Percentiles rank a stretch among this genome's conserved stretches.
phyloP scores from a whole-genome alignment of 352 stramenopile species.

The Phytophthora sojae region DNA sequence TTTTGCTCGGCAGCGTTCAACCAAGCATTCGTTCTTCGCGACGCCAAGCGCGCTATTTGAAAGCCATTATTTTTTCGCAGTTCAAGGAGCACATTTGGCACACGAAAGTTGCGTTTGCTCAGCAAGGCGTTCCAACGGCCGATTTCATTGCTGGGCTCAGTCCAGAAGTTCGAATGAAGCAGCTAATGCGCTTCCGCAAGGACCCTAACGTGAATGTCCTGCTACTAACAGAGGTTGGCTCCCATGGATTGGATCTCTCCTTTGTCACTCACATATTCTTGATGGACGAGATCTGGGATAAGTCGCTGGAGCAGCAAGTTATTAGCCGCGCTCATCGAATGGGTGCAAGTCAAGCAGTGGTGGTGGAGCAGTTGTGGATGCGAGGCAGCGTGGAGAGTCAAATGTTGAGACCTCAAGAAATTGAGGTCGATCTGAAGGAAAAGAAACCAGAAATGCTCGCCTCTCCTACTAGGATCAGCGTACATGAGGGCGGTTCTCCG shows the following conservation, averaged over 20 bases:
- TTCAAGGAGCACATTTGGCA: slow-evolving; percentile 86
- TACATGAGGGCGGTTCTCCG: slow-evolving; percentile 24
- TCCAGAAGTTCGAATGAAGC: slow-evolving; percentile 54
- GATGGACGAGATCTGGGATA: slow-evolving; percentile 97
- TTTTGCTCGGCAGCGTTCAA: slow-evolving; percentile 29
- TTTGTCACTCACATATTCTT: slow-evolving; percentile 99
- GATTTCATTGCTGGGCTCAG: slow-evolving; percentile 71
- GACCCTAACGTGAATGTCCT: slow-evolving; percentile 90
- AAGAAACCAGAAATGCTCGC: slow-evolving; percentile 11
- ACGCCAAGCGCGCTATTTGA: slow-evolving; percentile 50
- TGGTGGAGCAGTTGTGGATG: slow-evolving; percentile 94
- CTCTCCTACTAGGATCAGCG: slow-evolving; percentile 17
- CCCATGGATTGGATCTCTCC: slow-evolving; percentile 96
- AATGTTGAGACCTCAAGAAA: slow-evolving; percentile 62
- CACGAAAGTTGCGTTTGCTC: slow-evolving; percentile 72
- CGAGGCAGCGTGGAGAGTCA: slow-evolving; percentile 84
- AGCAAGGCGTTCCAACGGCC: slow-evolving; percentile 66
- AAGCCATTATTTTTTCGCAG: slow-evolving; percentile 87
- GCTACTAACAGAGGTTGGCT: slow-evolving; percentile 94
- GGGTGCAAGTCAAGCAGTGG: slow-evolving; percentile 91
- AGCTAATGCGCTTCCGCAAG: slow-evolving; percentile 63
- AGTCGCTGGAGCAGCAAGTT: slow-evolving; percentile 95
- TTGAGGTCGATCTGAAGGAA: slow-evolving; percentile 17
- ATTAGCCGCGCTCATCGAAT: slow-evolving; percentile 97
- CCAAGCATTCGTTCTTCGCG: slow-evolving; percentile 9